Evolutionary conservation across 495 filamentous ascomycete species (phyloP).

Genomic region (Lophiotrema nucula): DNA sequence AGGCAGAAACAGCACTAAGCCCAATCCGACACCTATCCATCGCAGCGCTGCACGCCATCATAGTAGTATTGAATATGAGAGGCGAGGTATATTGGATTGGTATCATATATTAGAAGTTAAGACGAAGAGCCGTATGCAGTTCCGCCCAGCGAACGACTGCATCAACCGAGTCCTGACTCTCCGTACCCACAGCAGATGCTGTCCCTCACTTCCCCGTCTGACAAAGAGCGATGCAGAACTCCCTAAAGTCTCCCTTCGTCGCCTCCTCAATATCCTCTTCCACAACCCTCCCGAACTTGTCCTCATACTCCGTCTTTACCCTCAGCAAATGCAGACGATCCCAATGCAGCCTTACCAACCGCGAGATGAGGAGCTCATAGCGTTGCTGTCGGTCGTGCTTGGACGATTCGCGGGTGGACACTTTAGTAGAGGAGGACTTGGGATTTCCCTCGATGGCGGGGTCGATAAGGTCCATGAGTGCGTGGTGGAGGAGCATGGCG

Average conservation of each 20-base stretch:
- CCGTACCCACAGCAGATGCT: no score
- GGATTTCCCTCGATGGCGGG: slow-evolving; percentile 13
- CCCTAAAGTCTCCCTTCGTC: slow-evolving; percentile 39
- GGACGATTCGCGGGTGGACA: slow-evolving; percentile 13
- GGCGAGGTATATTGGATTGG: no score
- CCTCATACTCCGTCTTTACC: slow-evolving; percentile 42
- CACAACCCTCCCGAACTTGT: slow-evolving; percentile 38
- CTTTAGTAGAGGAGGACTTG: slow-evolving; percentile 21
- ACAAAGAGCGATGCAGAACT: slow-evolving; percentile 38
- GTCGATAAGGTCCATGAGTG: slow-evolving; percentile 56
- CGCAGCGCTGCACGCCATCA: no score
- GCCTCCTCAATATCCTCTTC: slow-evolving; percentile 42
- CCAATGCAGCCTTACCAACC: slow-evolving; percentile 44
- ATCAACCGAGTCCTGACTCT: no score
- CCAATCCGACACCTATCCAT: no score
- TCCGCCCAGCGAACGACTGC: no score
- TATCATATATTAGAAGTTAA: no score
- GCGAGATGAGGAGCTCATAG: slow-evolving; percentile 43
- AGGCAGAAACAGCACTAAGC: no score
- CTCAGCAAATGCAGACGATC: slow-evolving; percentile 39
- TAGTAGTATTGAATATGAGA: no score
- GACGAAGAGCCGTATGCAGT: no score
- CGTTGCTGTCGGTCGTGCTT: slow-evolving; percentile 38
- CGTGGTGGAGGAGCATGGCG: slow-evolving; percentile 90
- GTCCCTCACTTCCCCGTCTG: slow-evolving; percentile 27